These are phyloP conservation scores for Neurospora crassa DNA, from an alignment of 2,329 filamentous ascomycete species.

Conservation along the genomic window DNA sequence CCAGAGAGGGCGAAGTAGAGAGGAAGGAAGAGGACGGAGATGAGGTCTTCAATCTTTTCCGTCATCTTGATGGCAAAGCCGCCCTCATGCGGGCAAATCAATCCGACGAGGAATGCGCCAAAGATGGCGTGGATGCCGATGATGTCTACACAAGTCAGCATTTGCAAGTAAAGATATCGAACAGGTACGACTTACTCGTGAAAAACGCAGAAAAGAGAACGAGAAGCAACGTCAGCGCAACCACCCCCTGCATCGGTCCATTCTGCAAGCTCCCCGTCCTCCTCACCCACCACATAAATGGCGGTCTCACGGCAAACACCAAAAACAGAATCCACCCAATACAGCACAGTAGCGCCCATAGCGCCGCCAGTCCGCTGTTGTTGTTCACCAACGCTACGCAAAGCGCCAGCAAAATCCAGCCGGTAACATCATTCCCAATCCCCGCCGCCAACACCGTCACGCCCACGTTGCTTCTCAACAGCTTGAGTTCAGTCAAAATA, in stretches of 20 bases:
- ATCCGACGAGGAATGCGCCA: constrained; percentile 77
- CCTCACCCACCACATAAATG: constrained; percentile 64
- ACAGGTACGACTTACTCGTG: constrained; percentile 32
- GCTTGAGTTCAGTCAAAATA: constrained; percentile 82
- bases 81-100: constrained; percentile 84
- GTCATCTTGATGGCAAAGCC: constrained; percentile 86
- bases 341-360: constrained; percentile 73
- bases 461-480: constrained; percentile 74
- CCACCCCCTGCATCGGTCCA: constrained; percentile 76
- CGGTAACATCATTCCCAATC: constrained; percentile 84
- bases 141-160: constrained; percentile 35
- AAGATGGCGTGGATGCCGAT: constrained; percentile 95
- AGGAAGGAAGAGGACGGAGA: constrained; percentile 73
- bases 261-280: constrained; percentile 73
- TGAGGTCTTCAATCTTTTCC: constrained; percentile 89
- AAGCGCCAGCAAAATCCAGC: constrained; percentile 86
- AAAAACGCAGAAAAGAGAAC: constrained; percentile 76
- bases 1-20: constrained; percentile 92
- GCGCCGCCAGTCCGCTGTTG: constrained; percentile 66
- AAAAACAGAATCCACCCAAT: constrained; percentile 71
- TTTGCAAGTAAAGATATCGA: too few relatives aligned
- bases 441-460: constrained; percentile 84
- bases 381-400: constrained; percentile 92
- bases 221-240: constrained; percentile 72
- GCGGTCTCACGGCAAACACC: constrained; percentile 60